Evolutionary conservation across 495 filamentous ascomycete species (phyloP).

Genomic region (Acidomyces sp.): DNA sequence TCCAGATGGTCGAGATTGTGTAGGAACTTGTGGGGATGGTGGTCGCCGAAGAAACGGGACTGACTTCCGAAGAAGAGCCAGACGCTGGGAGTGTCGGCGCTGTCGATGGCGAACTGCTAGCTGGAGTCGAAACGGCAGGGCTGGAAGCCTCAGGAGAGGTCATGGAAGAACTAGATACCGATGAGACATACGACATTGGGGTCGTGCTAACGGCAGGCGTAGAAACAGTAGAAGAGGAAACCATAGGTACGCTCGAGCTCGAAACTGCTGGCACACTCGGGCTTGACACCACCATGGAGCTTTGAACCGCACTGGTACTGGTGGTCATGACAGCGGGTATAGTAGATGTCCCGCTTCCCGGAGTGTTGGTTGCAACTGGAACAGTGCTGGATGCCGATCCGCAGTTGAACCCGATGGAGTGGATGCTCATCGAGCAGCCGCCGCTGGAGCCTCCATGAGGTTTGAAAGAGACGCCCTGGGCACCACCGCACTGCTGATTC

Average conservation of each 20-base stretch:
- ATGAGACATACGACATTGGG: neutral
- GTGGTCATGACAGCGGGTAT: neutral
- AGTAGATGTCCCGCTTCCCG: neutral
- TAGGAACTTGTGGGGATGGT: constrained; percentile 5
- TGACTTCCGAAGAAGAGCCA: constrained; percentile 17
- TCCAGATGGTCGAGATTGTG: constrained; percentile 29
- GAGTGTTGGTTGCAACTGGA: constrained; percentile 4
- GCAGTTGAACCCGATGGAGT: constrained; percentile 73
- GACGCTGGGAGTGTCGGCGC: constrained; percentile 13
- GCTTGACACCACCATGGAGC: neutral
- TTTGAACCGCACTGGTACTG: too few relatives aligned
- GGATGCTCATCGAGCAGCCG: constrained; percentile 58
- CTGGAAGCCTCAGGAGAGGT: neutral
- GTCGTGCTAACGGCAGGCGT: neutral
- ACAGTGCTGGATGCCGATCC: constrained; percentile 33
- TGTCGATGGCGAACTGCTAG: neutral
- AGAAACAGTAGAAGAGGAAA: neutral
- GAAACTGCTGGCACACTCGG: too few relatives aligned
- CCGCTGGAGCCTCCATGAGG: constrained; percentile 31
- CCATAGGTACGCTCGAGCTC: neutral
- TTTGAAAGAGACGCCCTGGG: constrained; percentile 62
- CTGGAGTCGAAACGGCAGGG: neutral
- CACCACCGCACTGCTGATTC: constrained; percentile 88
- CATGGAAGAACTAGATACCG: neutral
- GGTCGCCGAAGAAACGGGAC: constrained; percentile 7